phyloP scores from a whole-genome alignment of 2,329 filamentous ascomycete species.

The Knoxdaviesia proteae region DNA sequence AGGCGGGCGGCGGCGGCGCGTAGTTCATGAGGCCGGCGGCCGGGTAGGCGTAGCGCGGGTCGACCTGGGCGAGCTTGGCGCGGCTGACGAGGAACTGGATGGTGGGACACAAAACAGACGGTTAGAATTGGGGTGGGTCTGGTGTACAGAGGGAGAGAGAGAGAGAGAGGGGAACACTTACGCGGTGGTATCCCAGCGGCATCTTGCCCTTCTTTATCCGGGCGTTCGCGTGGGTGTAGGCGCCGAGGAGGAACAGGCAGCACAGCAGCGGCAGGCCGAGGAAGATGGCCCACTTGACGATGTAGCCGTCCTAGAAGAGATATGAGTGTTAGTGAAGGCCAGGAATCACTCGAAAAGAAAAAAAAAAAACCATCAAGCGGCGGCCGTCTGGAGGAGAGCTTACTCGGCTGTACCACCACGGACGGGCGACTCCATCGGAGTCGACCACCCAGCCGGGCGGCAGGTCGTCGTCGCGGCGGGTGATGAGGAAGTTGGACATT shows the following conservation, averaged over 20 bases:
- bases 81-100: conserved; percentile 30
- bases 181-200: conserved; percentile 50
- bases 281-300: conserved; percentile 54
- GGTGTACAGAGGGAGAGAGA: neutral
- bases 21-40: conserved; percentile 19
- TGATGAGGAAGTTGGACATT: neutral
- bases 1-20: conserved; percentile 12
- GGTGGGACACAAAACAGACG: neutral
- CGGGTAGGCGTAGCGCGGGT: conserved; percentile 26
- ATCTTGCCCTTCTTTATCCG: conserved; percentile 43
- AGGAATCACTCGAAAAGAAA: neutral
- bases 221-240: conserved; percentile 48
- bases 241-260: conserved; percentile 40
- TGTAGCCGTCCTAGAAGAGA: conserved; percentile 31
- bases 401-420: conserved; percentile 11
- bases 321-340: conserved; percentile 2
- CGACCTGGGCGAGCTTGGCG: conserved; percentile 21
- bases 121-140: neutral
- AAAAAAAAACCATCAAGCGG: neutral
- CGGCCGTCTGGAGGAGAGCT: conserved; percentile 1
- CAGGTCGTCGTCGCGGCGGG: conserved; percentile 3
- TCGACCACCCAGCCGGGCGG: conserved; percentile 10
- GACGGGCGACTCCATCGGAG: conserved; percentile 7
- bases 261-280: conserved; percentile 36
- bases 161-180: conserved; percentile 14